Base-by-base conservation (phyloP, 108 stramenopile species). In the Nitzschia putrida region DNA sequence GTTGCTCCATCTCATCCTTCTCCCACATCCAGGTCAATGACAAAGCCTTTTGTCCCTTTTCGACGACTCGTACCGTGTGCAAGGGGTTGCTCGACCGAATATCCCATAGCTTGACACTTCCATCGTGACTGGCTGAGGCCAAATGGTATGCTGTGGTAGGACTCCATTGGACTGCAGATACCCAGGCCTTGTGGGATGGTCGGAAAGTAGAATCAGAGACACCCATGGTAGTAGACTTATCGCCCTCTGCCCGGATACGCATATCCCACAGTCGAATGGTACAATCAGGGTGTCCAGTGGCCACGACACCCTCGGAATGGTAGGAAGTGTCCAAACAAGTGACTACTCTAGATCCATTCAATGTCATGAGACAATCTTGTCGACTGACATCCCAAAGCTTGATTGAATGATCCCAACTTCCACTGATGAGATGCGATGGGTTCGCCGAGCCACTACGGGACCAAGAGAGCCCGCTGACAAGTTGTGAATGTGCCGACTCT, bases 71-170 rank as follows among this genome's bases (percentile, higher is more conserved):
- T n/a, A 95, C 88, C 20, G 91, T 93, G 76, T 94, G 89, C 73
- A 97, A 78, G 7, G 96, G 96, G 37, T 93, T 75, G 14, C 88
- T 85, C 16, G 94, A 95, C 8, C 96, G 88, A 57, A 94, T 95
- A 76, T 97, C 96, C 96, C 96, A 97, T 10, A 94, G 74, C 71
- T 95, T 95, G 24, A 97, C 67, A 21, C 84, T 88, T 7, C 96
- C 96, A 79, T 97, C 96, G 63, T 97, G 89, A 77, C 86, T 87
- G 16, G 87, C 83, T 38, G 89, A 91, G 26, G 87, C 76, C 64
- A 97, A 68, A 42, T 92, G 78, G 44, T 82, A 92, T 11, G 93
- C 84, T 65, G 89, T 83, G n/a, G 58, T 64, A 20, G 85, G 89
- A 23, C 88, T 85, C 91, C 92, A 97, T 69, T 85, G 57, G 4